phyloP scores from a whole-genome alignment of 2,329 filamentous ascomycete genomes.

The Xylariaceae sp. region DNA sequence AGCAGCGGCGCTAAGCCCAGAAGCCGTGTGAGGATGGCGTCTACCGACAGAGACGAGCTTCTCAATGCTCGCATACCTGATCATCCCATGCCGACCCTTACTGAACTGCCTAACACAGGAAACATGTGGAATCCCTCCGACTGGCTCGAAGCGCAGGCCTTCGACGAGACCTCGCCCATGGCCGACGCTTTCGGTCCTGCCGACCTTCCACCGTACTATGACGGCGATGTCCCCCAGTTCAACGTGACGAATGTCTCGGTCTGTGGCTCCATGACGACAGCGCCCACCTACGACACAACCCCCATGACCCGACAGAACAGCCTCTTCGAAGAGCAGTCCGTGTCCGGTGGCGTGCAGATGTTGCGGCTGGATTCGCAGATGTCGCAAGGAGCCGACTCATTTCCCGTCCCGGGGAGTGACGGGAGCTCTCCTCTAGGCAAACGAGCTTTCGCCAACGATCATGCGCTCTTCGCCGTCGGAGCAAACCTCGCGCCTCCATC shows the following conservation, averaged over 20 bases:
- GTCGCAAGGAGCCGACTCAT: slow-evolving; percentile 20
- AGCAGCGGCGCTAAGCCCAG: slow-evolving; percentile 3
- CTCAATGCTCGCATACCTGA: slow-evolving; percentile 18
- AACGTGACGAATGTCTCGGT: slow-evolving; percentile 21
- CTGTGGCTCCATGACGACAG: slow-evolving; percentile 29
- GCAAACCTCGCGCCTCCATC: slow-evolving; percentile 23
- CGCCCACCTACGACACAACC: slow-evolving; percentile 24
- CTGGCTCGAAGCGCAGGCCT: slow-evolving; percentile 27
- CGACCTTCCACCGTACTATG: slow-evolving; percentile 10
- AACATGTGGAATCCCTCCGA: slow-evolving; percentile 31
- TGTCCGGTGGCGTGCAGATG: slow-evolving; percentile 24
- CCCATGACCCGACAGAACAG: slow-evolving; percentile 27
- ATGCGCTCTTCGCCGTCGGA: slow-evolving; percentile 30
- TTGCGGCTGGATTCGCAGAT: slow-evolving; percentile 25
- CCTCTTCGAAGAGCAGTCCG: slow-evolving; percentile 22
- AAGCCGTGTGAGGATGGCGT: not conserved
- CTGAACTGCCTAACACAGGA: slow-evolving; percentile 25
- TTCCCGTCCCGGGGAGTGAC: slow-evolving; percentile 15
- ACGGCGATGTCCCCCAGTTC: slow-evolving; percentile 17
- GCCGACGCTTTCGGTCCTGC: slow-evolving; percentile 10
- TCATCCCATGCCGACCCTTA: slow-evolving; percentile 28
- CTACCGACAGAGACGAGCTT: slow-evolving; percentile 16
- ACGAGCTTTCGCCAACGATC: slow-evolving; percentile 16
- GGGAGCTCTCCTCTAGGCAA: slow-evolving; percentile 21
- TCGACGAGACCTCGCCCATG: slow-evolving; percentile 11